phyloP scores from a whole-genome alignment of 345 rosid species.

The Lumnitzera racemosa region DNA sequence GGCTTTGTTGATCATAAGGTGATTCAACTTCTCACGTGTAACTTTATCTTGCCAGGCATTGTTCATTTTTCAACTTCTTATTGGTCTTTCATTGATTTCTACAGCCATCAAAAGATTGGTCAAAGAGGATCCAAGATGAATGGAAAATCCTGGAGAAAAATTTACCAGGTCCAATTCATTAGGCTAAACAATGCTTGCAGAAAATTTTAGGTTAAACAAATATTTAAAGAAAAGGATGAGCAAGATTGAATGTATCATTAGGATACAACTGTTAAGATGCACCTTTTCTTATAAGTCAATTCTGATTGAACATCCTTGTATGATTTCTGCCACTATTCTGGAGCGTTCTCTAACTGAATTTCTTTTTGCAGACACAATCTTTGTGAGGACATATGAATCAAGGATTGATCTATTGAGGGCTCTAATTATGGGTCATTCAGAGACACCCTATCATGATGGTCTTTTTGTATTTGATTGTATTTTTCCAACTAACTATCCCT shows the following conservation, averaged over 20 bases:
- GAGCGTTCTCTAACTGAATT: not conserved
- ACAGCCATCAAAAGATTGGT: constrained; percentile 40
- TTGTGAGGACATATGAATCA: constrained; percentile 45
- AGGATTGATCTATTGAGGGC: constrained; percentile 56
- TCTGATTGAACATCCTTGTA: not conserved
- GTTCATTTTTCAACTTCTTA: not conserved
- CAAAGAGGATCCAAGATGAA: constrained; percentile 41
- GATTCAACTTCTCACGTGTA: constrained; percentile 4
- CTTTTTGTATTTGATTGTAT: constrained; percentile 57
- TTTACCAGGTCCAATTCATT: constrained; percentile 34
- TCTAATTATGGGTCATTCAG: constrained; percentile 45
- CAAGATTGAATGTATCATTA: not conserved
- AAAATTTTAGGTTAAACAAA: not conserved
- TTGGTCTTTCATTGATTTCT: not conserved
- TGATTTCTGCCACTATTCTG: too few relatives aligned
- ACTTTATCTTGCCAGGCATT: constrained; percentile 4
- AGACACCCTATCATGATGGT: constrained; percentile 66
- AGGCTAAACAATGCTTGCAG: not conserved
- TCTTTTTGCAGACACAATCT: constrained; percentile 32
- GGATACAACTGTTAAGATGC: too few relatives aligned
- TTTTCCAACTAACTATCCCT: constrained; percentile 43
- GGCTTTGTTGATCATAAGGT: constrained; percentile 19
- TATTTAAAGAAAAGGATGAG: not conserved
- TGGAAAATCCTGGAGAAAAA: constrained; percentile 45
- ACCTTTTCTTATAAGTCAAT: too few relatives aligned